Evolutionary conservation across 73 alveolate genomes (phyloP).

Genomic region (Durusdinium trenchii): DNA sequence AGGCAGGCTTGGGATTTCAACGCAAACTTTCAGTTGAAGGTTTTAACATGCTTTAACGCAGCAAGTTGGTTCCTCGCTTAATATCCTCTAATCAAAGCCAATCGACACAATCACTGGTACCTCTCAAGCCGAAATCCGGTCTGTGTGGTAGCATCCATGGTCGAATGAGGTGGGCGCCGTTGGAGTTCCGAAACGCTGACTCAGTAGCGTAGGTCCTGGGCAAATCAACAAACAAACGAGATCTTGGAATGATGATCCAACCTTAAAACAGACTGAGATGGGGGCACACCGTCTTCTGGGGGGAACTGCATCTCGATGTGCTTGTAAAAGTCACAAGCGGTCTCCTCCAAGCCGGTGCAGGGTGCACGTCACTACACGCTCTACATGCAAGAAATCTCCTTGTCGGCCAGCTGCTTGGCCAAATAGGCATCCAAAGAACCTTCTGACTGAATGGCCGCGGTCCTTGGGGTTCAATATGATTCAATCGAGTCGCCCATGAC

Average conservation of each 20-base stretch:
- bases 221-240: neutral
- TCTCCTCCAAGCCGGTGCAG: neutral
- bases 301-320: neutral
- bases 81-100: neutral
- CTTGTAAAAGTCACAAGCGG: neutral
- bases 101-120: neutral
- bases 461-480: too few species aligned
- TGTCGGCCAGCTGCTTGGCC: neutral
- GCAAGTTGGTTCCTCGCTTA: neutral
- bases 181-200: neutral
- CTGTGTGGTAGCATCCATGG: slow-evolving; percentile 12
- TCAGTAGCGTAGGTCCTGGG: neutral
- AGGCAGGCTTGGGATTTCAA: too few species aligned
- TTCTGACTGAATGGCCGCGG: neutral
- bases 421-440: neutral
- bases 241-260: too few species aligned
- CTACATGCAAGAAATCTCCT: neutral
- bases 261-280: neutral
- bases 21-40: too few species aligned
- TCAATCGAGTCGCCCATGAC: neutral
- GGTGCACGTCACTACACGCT: neutral
- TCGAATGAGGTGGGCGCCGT: neutral
- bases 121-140: neutral
- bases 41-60: too few species aligned
- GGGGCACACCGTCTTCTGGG: neutral